Percentiles rank a stretch among this genome's conserved stretches.
Evolutionary conservation across 768 basidiomycete genomes (phyloP).

Genomic region (Termitomyces sp.): DNA sequence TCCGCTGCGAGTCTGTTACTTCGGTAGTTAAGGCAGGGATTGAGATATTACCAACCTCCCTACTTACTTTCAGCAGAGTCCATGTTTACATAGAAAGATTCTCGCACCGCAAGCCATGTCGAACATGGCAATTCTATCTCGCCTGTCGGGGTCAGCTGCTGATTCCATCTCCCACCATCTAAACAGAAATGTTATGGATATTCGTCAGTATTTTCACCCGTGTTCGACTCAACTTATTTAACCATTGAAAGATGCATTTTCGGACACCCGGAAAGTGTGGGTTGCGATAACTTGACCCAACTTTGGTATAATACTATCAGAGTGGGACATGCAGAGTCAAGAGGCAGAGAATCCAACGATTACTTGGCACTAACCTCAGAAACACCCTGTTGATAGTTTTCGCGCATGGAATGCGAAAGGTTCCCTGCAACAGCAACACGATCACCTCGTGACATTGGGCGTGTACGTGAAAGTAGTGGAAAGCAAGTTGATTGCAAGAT

Average conservation of each 20-base stretch:
- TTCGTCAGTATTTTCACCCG: conserved; percentile 5
- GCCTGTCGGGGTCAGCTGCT: conserved; percentile 9
- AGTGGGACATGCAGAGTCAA: not conserved
- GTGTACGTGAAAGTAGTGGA: not conserved
- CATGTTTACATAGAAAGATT: conserved; percentile 13
- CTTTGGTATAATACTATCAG: conserved; percentile 56
- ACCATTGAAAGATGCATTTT: conserved; percentile 48
- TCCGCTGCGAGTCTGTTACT: conserved; percentile 39
- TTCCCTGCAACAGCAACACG: conserved; percentile 28
- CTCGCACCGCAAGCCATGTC: conserved; percentile 58
- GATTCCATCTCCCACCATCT: conserved; percentile 38
- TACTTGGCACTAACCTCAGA: conserved; percentile 40
- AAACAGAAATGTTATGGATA: conserved; percentile 3
- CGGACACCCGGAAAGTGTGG: conserved; percentile 69
- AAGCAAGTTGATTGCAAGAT: not conserved
- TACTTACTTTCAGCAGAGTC: conserved; percentile 4
- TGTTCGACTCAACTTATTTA: conserved; percentile 36
- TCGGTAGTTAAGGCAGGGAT: not conserved
- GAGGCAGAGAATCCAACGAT: not conserved
- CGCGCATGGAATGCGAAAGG: conserved; percentile 33
- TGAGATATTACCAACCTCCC: conserved; percentile 23
- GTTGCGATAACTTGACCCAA: conserved; percentile 67
- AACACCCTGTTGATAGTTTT: conserved; percentile 47
- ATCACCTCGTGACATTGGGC: conserved; percentile 32
- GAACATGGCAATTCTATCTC: conserved; percentile 36